phyloP scores from a whole-genome alignment of 768 basidiomycete species.

The Cubamyces lactineus region DNA sequence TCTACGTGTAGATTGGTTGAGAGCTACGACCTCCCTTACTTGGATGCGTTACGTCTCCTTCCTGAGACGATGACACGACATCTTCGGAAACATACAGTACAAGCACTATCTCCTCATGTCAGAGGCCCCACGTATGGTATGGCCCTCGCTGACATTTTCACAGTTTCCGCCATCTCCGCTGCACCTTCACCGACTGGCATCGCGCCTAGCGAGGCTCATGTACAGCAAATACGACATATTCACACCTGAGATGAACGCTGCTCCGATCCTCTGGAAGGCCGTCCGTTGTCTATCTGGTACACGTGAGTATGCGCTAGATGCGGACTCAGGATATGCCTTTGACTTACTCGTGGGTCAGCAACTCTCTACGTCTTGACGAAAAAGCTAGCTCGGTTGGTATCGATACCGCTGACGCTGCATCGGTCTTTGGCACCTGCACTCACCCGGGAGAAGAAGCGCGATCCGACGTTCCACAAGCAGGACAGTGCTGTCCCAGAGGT shows the following conservation, averaged over 20 bases:
- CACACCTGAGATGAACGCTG: constrained; percentile 76
- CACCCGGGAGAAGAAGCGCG: constrained; percentile 38
- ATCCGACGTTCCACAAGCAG: constrained; percentile 51
- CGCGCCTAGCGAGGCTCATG: constrained; percentile 63
- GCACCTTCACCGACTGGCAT: constrained; percentile 60
- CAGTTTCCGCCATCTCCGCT: constrained; percentile 69
- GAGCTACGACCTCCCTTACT: constrained; percentile 75
- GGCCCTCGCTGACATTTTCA: neutral
- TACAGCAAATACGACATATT: constrained; percentile 56
- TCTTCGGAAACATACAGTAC: constrained; percentile 69
- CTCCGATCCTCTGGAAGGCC: constrained; percentile 78
- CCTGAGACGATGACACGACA: constrained; percentile 65
- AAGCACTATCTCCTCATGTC: constrained; percentile 74
- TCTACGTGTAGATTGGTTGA: constrained; percentile 63
- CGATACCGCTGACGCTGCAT: constrained; percentile 64
- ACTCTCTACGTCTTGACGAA: constrained; percentile 68
- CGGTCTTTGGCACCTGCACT: constrained; percentile 51
- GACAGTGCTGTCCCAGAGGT: constrained; percentile 75
- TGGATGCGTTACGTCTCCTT: constrained; percentile 68
- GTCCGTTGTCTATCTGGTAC: constrained; percentile 69
- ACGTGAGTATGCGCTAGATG: constrained; percentile 53
- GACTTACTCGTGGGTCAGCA: constrained; percentile 43
- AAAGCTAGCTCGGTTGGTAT: constrained; percentile 55
- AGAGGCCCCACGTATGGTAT: constrained; percentile 28
- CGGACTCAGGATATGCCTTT: too few relatives aligned